Percentiles rank a stretch among this genome's conserved stretches.
These are phyloP conservation scores for Nemania abortiva DNA, from an alignment of 2,329 filamentous ascomycete genomes.

Conservation along the genomic window DNA sequence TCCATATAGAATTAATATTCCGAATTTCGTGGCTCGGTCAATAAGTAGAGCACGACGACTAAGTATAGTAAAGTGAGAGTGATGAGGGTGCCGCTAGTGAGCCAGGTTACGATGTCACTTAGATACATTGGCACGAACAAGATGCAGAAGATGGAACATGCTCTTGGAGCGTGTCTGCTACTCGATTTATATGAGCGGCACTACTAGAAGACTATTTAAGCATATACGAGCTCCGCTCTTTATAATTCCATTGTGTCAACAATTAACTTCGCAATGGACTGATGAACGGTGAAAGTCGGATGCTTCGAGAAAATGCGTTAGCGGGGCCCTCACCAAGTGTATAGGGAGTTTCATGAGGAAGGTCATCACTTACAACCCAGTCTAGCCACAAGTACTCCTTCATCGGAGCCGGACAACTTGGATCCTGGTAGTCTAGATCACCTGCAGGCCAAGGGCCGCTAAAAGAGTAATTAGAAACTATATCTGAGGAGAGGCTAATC, in stretches of 20 bases:
- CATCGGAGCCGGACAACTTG: conserved; percentile 32
- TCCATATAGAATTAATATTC: too few relatives aligned
- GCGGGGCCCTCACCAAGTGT: background rate
- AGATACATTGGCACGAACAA: background rate
- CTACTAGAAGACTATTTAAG: background rate
- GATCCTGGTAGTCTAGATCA: conserved; percentile 30
- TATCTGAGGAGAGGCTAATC: background rate
- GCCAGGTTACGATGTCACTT: background rate
- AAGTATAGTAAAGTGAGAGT: background rate
- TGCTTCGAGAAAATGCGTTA: conserved; percentile 16
- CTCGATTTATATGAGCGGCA: background rate
- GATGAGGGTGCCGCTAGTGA: background rate
- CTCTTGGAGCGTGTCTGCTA: too few relatives aligned
- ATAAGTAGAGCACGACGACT: too few relatives aligned
- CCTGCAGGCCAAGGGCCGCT: conserved; percentile 29
- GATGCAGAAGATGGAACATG: too few relatives aligned
- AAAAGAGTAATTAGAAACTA: conserved; percentile 8
- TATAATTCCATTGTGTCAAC: conserved; percentile 23
- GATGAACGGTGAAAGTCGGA: conserved; percentile 32
- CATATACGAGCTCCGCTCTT: background rate
- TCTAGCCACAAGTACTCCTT: conserved; percentile 34
- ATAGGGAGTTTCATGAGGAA: background rate
- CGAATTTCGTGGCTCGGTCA: too few relatives aligned
- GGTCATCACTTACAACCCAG: conserved; percentile 26
- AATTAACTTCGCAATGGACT: conserved; percentile 25